Conservation (phyloP, 2,329 filamentous ascomycete species). For the Cladosporium oxysporum region DNA sequence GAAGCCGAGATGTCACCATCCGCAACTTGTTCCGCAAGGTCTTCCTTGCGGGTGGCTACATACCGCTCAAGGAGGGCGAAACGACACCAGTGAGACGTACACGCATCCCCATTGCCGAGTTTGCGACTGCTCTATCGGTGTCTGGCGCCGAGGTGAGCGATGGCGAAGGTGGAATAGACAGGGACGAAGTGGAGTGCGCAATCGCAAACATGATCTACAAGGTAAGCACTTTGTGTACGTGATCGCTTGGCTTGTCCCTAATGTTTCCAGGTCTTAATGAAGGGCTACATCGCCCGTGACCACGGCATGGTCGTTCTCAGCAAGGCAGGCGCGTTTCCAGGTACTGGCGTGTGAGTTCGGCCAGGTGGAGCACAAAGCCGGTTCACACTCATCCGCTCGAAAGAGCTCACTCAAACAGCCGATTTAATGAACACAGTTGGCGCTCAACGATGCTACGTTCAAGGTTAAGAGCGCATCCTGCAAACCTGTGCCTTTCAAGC, state of each 20-base stretch:
- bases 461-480: not conserved
- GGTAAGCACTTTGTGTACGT: slow-evolving; percentile 53
- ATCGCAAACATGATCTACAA: slow-evolving; percentile 98
- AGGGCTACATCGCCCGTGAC: slow-evolving; percentile 94
- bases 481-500: not conserved
- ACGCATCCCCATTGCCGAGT: slow-evolving; percentile 79
- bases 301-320: slow-evolving; percentile 88
- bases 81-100: slow-evolving; percentile 67
- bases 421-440: not conserved
- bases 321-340: slow-evolving; percentile 90
- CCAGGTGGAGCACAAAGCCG: not conserved
- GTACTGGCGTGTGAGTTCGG: slow-evolving; percentile 54
- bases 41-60: slow-evolving; percentile 80
- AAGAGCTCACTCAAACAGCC: not conserved
- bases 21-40: slow-evolving; percentile 92
- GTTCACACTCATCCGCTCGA: not conserved
- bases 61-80: slow-evolving; percentile 68
- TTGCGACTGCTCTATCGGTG: slow-evolving; percentile 79
- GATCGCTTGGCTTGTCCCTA: not conserved
- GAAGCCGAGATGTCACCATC: slow-evolving; percentile 85
- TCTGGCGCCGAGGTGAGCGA: slow-evolving; percentile 53
- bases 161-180: slow-evolving; percentile 68
- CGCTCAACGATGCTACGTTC: not conserved
- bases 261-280: slow-evolving; percentile 75
- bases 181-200: slow-evolving; percentile 93